Conservation (phyloP, 306 rosid genomes). For the Medicago ruthenica region DNA sequence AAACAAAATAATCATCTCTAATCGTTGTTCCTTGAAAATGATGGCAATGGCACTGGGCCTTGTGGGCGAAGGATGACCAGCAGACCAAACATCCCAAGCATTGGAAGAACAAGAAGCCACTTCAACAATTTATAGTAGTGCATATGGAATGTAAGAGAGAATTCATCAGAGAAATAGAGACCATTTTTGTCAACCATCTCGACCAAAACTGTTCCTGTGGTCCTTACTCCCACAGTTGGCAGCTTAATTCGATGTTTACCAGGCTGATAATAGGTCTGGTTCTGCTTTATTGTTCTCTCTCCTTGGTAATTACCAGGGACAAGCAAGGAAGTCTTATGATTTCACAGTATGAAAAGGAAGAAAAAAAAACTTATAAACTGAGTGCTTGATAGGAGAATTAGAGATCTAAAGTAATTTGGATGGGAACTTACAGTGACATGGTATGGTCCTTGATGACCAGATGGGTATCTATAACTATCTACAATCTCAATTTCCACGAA, state of each 20-base stretch:
- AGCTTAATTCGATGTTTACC: constrained; percentile 85
- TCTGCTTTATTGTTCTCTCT: constrained; percentile 80
- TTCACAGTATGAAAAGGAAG: constrained; percentile 41
- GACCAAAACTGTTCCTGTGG: constrained; percentile 88
- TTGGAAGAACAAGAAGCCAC: constrained; percentile 96
- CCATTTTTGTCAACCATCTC: constrained; percentile 99
- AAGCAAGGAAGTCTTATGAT: constrained; percentile 74
- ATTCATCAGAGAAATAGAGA: constrained; percentile 85
- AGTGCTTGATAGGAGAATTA: constrained; percentile 14
- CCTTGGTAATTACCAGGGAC: constrained; percentile 99
- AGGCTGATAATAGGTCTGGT: constrained; percentile 62
- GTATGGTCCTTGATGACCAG: constrained; percentile 93
- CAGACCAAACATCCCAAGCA: constrained; percentile 91
- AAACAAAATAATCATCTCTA: constrained; percentile 44
- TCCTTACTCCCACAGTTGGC: constrained; percentile 84
- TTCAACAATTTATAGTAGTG: constrained; percentile 90
- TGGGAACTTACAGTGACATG: constrained; percentile 73
- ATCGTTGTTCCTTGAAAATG: constrained; percentile 87
- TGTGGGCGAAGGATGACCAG: constrained; percentile 93
- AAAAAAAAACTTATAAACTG: neutral
- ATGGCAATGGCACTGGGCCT: constrained; percentile 89
- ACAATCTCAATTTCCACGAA: constrained; percentile 92
- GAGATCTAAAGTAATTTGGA: neutral
- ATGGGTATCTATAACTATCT: constrained; percentile 80
- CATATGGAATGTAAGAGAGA: constrained; percentile 98